Percentiles rank a stretch among this genome's conserved stretches.
These are phyloP conservation scores for Fusarium devonianum DNA, from an alignment of 2,329 filamentous ascomycete genomes.

Conservation along the genomic window DNA sequence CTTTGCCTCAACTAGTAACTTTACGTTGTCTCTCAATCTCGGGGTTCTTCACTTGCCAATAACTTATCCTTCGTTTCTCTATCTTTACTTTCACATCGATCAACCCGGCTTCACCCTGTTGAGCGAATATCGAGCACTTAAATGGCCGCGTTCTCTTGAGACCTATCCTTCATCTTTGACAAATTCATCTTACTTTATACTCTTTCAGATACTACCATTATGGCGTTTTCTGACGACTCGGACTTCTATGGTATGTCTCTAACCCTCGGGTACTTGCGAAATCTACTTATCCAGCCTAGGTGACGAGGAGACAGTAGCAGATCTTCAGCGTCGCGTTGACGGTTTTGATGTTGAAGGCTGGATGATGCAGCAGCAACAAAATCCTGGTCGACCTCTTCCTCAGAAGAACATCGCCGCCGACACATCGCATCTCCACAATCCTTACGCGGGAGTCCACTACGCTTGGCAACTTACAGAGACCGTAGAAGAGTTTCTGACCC, in stretches of 20 bases:
- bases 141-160: not conserved
- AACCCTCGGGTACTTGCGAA: not conserved
- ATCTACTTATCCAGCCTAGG: slow-evolving; percentile 53
- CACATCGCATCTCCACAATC: slow-evolving; percentile 60
- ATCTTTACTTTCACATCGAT: not conserved
- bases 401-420: slow-evolving; percentile 26
- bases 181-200: not conserved
- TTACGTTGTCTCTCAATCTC: not conserved
- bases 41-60: not conserved
- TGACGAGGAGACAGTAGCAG: slow-evolving; percentile 56
- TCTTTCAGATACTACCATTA: slow-evolving; percentile 25
- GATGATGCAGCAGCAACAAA: slow-evolving; percentile 40
- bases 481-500: slow-evolving; percentile 68
- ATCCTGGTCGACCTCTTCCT: slow-evolving; percentile 41
- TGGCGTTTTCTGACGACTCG: slow-evolving; percentile 57
- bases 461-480: slow-evolving; percentile 72
- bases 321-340: slow-evolving; percentile 59
- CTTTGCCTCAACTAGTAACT: slow-evolving; percentile 28
- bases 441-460: slow-evolving; percentile 60
- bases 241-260: slow-evolving; percentile 61
- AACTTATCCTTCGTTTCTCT: not conserved
- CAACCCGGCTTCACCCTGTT: too few relatives aligned
- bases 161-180: not conserved
- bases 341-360: slow-evolving; percentile 59
- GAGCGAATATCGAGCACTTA: too few relatives aligned